Conservation (phyloP, 768 basidiomycete genomes). For the Exidia glandulosa region DNA sequence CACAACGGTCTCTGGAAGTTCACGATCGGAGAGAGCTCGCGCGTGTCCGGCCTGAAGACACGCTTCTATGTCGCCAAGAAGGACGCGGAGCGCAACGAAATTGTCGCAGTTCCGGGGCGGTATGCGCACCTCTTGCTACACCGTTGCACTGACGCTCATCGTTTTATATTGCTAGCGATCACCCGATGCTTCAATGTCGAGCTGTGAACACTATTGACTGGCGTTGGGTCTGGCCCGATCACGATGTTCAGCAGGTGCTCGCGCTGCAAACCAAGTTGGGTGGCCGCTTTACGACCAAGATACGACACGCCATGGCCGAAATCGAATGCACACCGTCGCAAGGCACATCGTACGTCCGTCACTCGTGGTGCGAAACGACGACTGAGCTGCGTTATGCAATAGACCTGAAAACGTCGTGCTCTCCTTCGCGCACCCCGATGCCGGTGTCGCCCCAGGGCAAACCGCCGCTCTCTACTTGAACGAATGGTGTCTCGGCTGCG, state of each 20-base stretch:
- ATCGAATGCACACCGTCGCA: conserved; percentile 38
- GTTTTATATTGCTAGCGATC: conserved; percentile 31
- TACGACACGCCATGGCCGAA: conserved; percentile 58
- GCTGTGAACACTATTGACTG: conserved; percentile 36
- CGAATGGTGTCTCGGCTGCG: conserved; percentile 78
- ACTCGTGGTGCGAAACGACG: too few species aligned
- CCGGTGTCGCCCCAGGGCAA: conserved; percentile 71
- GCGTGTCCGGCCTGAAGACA: conserved; percentile 45
- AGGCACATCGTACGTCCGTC: too few species aligned
- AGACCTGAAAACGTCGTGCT: too few species aligned
- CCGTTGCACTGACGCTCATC: not conserved
- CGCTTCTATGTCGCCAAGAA: conserved; percentile 70
- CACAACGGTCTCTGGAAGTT: conserved; percentile 77
- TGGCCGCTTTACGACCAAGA: too few species aligned
- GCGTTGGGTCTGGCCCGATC: conserved; percentile 44
- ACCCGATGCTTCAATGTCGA: conserved; percentile 40
- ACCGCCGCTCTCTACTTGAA: conserved; percentile 62
- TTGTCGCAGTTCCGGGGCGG: conserved; percentile 71
- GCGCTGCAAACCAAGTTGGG: conserved; percentile 19
- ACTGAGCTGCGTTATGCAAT: too few species aligned
- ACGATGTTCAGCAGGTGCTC: not conserved
- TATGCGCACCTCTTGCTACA: conserved; percentile 20
- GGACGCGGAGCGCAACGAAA: conserved; percentile 44
- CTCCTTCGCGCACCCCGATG: conserved; percentile 29
- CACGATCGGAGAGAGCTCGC: conserved; percentile 76